Base-by-base conservation (phyloP, 495 filamentous ascomycete genomes). In the Aspergillus sclerotiicarbonarius region DNA sequence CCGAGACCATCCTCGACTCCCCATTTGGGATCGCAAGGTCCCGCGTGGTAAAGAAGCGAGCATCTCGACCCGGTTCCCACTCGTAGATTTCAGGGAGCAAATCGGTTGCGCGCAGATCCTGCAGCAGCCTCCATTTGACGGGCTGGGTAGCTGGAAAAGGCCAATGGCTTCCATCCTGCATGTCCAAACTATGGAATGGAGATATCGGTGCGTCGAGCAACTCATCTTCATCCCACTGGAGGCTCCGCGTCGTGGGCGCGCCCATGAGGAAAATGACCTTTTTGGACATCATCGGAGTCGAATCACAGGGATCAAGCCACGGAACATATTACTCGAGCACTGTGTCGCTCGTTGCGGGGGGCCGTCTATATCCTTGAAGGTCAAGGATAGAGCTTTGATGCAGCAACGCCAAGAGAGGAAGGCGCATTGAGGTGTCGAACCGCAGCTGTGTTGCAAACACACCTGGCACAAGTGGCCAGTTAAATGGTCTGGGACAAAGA, bases 211-310 rank as follows among this genome's bases (percentile, higher is more conserved):
- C 64, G 12, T 75, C 62, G 35, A 88, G 69, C 49, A 90, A 72
- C 31, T 73, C 70, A 6, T 68, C 61, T 30, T 78, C 66, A 33
- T 76, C 68, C 87, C 87, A 91, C 29, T 79, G 62, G 12, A 91
- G 73, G 30, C 71, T 72, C 37, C 60, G 62, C 18, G 64, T 61
- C 21, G 82, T 76, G 25, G 88, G 88, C 16, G 87, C 85, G 7
- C 88, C 88, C 57, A 83, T 69, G 39, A 89, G 74, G 51, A 90
- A 82, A 48, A 87, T 70, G 41, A 79, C 62, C 58, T 77, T 80
- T 57, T 46, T 56, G 53, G 77, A 61, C 82, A 84, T 84, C 9
- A 16, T 46, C 21, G 51, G 9, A 18, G 20, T n/a, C 19, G 13
- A 21, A 41, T n/a, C 13, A 46, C 8, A 7, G 29, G 1, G 19